Base-by-base conservation (phyloP, 2,329 filamentous ascomycete genomes). In the Chalaropsis ovoidea region DNA sequence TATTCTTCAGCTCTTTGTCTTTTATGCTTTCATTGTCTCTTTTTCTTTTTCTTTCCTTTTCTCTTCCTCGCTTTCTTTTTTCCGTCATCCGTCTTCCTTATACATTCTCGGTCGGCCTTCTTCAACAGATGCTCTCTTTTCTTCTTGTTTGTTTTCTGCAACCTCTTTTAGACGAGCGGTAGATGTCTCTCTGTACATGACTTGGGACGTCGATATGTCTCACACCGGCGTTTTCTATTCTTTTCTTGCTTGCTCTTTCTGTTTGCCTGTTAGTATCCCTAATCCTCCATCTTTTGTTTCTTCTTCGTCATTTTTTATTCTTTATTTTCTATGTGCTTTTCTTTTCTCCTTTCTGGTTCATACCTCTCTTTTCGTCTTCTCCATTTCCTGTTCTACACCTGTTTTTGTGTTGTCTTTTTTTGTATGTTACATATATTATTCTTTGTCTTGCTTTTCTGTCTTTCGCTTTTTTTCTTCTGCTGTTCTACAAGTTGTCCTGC, bases 271-370 rank as follows among this genome's bases (percentile, higher is more conserved):
- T 39, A 61, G 43, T 61, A 35, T 61, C 58, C 35, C 35, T n/a
- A 42, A 19, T 56, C 60, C 41, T 62, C 54, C 19, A 41, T 35
- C 47, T 67, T 68, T 61, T 62, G 65, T 61, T 68, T 67, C 54
- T 66, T 68, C 65, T 65, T 69, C 69, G 69, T 65, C 15, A 43
- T 45, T 62, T 22, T 62, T 62, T 22, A 62, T 49, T 58, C 35
- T 31, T 60, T 58, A 39, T 61, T 42, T 42, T 31, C 3, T 31
- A 31, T 31, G 3, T 31, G 31, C 31, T 31, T n/a, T n/a, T n/a
- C n/a, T n/a, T n/a, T n/a, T n/a, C 54, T 54, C 42, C 49, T 27
- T 68, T 65, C 27, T 45, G 35, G 8, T 39, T 39, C 35, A 39
- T 39, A 10, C 8, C 35, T 42, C 35, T 17, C 47, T 54, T 64